Base-by-base conservation (phyloP, 202 grass and related monocot species). In the Musa balbisiana region DNA sequence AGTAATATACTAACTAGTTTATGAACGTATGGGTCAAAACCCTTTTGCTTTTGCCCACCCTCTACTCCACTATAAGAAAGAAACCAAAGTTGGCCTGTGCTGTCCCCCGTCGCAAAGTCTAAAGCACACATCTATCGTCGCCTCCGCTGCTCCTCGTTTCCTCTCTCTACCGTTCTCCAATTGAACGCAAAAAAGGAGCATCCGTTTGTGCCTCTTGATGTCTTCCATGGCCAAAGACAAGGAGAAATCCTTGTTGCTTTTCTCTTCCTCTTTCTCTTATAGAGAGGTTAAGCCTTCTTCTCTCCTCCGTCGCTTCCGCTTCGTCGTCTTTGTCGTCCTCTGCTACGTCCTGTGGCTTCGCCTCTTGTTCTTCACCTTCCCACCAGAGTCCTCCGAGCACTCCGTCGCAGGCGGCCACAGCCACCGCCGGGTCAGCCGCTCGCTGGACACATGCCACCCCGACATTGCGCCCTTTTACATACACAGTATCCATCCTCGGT, bases 391-490 rank as follows among this genome's bases (percentile, higher is more conserved):
- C 10, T 19, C 67, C 14, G 16, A 12, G 25, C 19, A 13, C 25
- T 13, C 67, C 67, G 16, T 13, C 3, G 6, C 58, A 0, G 17
- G 17, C 24, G 12, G 1, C 11, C 24, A 8, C 33, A 1, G 19
- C 19, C 8, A 2, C 19, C 12, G n/a, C 43, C 56, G 12, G 13
- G 1, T 33, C 65, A 49, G 9, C 64, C 2, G 25, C 24, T 22
- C 13, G 9, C 20, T 43, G 20, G 20, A 16, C 67, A 25, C 65
- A 3, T 84, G 83, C 67, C 72, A 80, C 54, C 64, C 77, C 19
- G 71, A 59, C 19, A 76, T 80, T 0, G 77, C 77, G 20, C 72
- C 53, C 0, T 84, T 84, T 63, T 84, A 84, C 54, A 76, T 76
- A 23, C 75, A 84, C 51, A 68, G 74, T 1, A 71, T 84, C 55